These are phyloP conservation scores for Phytophthora lateralis DNA, from an alignment of 352 stramenopile genomes.

Conservation along the genomic window DNA sequence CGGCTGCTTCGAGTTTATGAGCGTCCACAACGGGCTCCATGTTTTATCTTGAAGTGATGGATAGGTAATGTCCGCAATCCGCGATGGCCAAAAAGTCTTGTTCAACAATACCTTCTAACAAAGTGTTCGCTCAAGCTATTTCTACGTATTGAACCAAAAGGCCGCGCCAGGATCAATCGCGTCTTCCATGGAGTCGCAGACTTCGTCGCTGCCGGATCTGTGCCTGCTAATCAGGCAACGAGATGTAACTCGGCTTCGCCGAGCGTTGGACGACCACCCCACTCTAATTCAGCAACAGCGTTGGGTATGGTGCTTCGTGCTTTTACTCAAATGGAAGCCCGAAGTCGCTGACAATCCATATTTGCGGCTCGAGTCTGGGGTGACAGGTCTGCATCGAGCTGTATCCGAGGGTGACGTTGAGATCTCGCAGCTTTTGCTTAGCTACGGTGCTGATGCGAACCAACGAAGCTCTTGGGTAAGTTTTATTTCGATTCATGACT, in stretches of 20 bases:
- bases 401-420: conserved; percentile 46
- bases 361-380: conserved; percentile 51
- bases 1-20: too few relatives aligned
- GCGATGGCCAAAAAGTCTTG: too few relatives aligned
- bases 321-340: neutral
- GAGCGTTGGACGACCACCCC: conserved; percentile 38
- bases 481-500: neutral
- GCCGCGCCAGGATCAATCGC: neutral
- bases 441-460: conserved; percentile 54
- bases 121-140: conserved; percentile 7
- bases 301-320: conserved; percentile 45
- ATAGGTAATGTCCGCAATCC: too few relatives aligned
- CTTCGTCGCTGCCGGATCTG: conserved; percentile 38
- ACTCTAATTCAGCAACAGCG: conserved; percentile 49
- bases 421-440: conserved; percentile 56
- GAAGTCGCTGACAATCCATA: conserved; percentile 1
- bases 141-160: neutral
- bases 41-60: too few relatives aligned
- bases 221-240: conserved; percentile 62
- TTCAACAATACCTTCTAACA: too few relatives aligned
- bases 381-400: conserved; percentile 68
- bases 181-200: conserved; percentile 8
- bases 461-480: conserved; percentile 65
- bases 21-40: too few relatives aligned
- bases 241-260: conserved; percentile 39